These are phyloP conservation scores for Phytophthora constricta DNA, from an alignment of 352 stramenopile species.

Conservation along the genomic window DNA sequence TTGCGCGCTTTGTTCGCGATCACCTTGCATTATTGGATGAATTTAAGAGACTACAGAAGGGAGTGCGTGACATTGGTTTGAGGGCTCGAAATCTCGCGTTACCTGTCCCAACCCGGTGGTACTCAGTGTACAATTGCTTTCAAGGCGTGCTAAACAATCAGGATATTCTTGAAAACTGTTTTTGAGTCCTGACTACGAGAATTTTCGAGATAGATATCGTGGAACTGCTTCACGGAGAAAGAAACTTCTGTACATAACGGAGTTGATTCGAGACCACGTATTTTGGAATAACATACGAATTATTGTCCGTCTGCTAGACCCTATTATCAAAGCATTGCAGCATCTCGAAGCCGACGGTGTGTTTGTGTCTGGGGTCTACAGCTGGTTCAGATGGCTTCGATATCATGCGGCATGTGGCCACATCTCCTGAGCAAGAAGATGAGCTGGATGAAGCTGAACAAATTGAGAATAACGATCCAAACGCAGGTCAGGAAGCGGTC, in stretches of 20 bases:
- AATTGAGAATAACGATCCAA: too few relatives aligned
- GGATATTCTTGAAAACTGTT: conserved; percentile 1
- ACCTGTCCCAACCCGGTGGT: conserved; percentile 1
- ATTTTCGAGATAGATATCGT: conserved; percentile 10
- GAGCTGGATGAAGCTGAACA: too few relatives aligned
- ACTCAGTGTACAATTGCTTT: conserved; percentile 2
- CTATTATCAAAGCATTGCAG: neutral
- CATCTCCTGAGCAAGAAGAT: neutral
- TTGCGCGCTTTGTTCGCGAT: conserved; percentile 5
- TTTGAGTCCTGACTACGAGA: conserved; percentile 7
- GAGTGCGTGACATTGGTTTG: neutral
- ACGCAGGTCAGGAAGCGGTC: neutral
- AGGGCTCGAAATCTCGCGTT: neutral
- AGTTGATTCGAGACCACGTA: conserved; percentile 7
- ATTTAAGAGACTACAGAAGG: conserved; percentile 8
- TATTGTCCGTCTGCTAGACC: conserved; percentile 8
- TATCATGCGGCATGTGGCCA: neutral
- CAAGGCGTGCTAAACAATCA: neutral
- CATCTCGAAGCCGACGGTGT: conserved; percentile 4
- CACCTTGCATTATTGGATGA: conserved; percentile 11
- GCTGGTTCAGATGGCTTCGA: conserved; percentile 10
- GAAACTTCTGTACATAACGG: neutral
- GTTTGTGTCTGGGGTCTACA: conserved; percentile 8
- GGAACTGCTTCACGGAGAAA: conserved; percentile 5
- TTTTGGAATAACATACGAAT: conserved; percentile 12